Base-by-base conservation (phyloP, 192 early-diverging fungal species). In the Radiomyces spectabilis region DNA sequence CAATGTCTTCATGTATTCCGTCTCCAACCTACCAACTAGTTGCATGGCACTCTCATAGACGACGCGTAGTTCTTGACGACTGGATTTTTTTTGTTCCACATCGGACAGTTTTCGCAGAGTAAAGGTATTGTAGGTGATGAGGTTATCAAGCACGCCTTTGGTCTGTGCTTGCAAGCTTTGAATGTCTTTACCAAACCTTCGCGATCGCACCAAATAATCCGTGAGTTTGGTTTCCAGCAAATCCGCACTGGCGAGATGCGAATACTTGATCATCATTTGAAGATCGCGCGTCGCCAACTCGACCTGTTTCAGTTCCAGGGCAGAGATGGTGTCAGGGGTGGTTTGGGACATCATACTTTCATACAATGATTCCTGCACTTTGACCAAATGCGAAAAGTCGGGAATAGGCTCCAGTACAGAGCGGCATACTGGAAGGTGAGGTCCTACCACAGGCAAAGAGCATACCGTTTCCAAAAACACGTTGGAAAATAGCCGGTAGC, bases 261-360 rank as follows among this genome's bases (percentile, higher is more conserved):
- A 80, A 42, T 75, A 65, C 33, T 68, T 75, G 13, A 80, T 61
- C 42, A 80, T 51, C 1, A 72, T 68, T 30, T 73, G 73, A 22
- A 80, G 32, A 46, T 80, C 75, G 9, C 68, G 57, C 0, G 73
- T 72, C 0, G 78, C 78, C 15, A 80, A 38, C 53, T 80, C 78
- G 0, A 69, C 61, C 5, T 54, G 59, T 43, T 80, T 80, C 15
- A 80, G 51, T 12, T 72, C 53, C 15, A 80, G 29, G 0, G 74
- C 63, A 12, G 64, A 57, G 18, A 57, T 61, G 6, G 44, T 41
- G 38, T 47, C 57, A n/a, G 65, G 57, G 24, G 65, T 53, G 32
- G 48, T 33, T 25, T 76, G 61, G 2, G 71, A 59, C 15, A 47
- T 53, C 51, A 77, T 59, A 5, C 53, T 27, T 35, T 72, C 68